These are phyloP conservation scores for Trypanosoma lewisi DNA, from an alignment of 208 protist genomes.

Conservation along the genomic window DNA sequence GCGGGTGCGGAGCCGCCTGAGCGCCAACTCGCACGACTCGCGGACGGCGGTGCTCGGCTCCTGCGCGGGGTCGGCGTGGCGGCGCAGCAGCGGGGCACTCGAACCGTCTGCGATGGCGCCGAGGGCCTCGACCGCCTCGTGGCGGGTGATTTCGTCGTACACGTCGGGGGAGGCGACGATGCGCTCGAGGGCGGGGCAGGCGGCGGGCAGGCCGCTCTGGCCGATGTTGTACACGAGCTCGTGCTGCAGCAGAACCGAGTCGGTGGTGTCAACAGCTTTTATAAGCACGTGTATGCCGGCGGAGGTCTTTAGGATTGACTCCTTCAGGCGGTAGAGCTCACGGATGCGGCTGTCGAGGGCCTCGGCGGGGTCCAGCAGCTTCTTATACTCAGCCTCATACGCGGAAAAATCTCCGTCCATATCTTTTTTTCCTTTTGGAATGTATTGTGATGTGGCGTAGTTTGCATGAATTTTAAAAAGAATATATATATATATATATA, in stretches of 20 bases:
- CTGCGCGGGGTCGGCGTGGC: constrained; percentile 40
- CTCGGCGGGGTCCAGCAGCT: constrained; percentile 68
- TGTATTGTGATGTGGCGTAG: too few species aligned
- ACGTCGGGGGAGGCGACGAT: constrained; percentile 61
- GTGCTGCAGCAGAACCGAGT: constrained; percentile 96
- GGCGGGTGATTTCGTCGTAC: constrained; percentile 95
- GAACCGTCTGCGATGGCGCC: constrained; percentile 73
- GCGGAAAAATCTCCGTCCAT: constrained; percentile 29
- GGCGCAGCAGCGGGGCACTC: constrained; percentile 47
- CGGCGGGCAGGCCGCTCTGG: constrained; percentile 88
- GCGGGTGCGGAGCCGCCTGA: constrained; percentile 68
- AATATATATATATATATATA: constrained; percentile 15
- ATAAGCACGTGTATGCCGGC: constrained; percentile 53
- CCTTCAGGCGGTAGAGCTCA: constrained; percentile 86
- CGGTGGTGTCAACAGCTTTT: constrained; percentile 76
- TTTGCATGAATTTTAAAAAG: too few species aligned
- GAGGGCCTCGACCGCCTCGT: constrained; percentile 96
- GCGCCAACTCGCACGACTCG: constrained; percentile 95
- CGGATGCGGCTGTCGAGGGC: constrained; percentile 84
- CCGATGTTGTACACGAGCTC: constrained; percentile 97
- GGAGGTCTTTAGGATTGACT: constrained; percentile 59
- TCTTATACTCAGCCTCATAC: constrained; percentile 49
- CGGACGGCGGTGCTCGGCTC: constrained; percentile 74
- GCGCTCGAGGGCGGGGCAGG: constrained; percentile 73
- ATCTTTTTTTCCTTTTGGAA: constrained; percentile 1